Percentiles rank a stretch among this genome's conserved stretches.
Evolutionary conservation across 768 basidiomycete species (phyloP).

Genomic region (Russula dissimulans): DNA sequence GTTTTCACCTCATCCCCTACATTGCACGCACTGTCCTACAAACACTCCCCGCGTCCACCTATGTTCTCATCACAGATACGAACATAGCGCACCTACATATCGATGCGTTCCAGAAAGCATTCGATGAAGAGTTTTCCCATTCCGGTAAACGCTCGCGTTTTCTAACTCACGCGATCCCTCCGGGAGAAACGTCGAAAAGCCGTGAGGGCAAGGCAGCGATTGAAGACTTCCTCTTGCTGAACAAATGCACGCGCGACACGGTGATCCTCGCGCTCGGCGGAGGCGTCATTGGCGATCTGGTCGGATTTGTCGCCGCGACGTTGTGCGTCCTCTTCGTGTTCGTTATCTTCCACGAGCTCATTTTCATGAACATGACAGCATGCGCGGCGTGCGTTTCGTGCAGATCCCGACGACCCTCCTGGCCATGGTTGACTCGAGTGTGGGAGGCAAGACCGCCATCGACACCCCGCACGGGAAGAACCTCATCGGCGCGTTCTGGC

Average conservation of each 20-base stretch:
- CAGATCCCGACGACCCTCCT: constrained; percentile 96
- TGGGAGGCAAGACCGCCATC: constrained; percentile 99
- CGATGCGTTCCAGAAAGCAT: constrained; percentile 53
- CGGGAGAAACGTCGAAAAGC: constrained; percentile 90
- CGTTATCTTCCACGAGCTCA: neutral
- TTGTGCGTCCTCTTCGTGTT: constrained; percentile 50
- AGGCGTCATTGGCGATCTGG: constrained; percentile 93
- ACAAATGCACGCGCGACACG: constrained; percentile 87
- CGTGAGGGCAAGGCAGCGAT: constrained; percentile 86
- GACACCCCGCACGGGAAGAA: constrained; percentile 98
- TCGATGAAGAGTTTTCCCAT: constrained; percentile 35
- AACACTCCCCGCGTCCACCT: constrained; percentile 69
- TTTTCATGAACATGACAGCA: constrained; percentile 39
- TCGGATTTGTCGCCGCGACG: constrained; percentile 94
- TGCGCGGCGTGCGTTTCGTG: constrained; percentile 92
- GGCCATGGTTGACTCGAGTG: constrained; percentile 97
- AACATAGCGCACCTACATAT: constrained; percentile 82
- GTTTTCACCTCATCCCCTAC: constrained; percentile 47
- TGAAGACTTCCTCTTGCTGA: constrained; percentile 84
- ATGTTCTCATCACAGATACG: constrained; percentile 89
- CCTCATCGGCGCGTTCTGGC: constrained; percentile 97
- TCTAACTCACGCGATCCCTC: constrained; percentile 68
- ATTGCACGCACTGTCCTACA: constrained; percentile 65
- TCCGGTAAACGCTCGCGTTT: constrained; percentile 43
- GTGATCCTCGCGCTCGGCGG: constrained; percentile 92